Conservation (phyloP, 371 early-diverging fungal genomes). For the Apophysomyces ossiformis region DNA sequence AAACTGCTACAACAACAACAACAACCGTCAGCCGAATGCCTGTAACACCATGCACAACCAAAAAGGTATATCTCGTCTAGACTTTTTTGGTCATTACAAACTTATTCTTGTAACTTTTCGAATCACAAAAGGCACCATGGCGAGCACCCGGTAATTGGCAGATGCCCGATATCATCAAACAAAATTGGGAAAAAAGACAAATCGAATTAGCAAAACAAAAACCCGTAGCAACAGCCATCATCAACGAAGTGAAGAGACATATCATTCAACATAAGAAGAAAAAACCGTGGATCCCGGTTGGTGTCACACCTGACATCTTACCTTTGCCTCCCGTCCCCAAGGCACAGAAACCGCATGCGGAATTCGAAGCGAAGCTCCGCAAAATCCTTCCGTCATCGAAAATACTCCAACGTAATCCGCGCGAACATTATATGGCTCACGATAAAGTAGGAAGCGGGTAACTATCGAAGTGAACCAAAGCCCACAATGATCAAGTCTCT, state of each 20-base stretch:
- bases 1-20: not conserved
- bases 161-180: constrained; percentile 56
- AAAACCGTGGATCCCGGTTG: constrained; percentile 49
- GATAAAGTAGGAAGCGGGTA: constrained; percentile 57
- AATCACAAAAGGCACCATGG: constrained; percentile 40
- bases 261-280: constrained; percentile 14
- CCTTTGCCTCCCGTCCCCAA: constrained; percentile 44
- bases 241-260: constrained; percentile 21
- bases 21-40: not conserved
- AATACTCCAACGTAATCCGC: constrained; percentile 48
- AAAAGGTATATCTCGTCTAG: not conserved
- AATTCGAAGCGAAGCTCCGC: constrained; percentile 51
- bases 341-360: constrained; percentile 41
- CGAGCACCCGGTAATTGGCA: constrained; percentile 52
- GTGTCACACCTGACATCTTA: constrained; percentile 38
- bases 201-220: constrained; percentile 19
- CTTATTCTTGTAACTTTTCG: not conserved
- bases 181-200: constrained; percentile 39
- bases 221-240: constrained; percentile 17
- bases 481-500: not conserved
- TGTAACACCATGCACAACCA: not conserved
- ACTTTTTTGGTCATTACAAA: not conserved
- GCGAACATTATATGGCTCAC: constrained; percentile 39
- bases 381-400: constrained; percentile 49
- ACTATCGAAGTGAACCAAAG: not conserved